Conservation (phyloP, 768 basidiomycete genomes). For the Gelatoporia subvermispora region DNA sequence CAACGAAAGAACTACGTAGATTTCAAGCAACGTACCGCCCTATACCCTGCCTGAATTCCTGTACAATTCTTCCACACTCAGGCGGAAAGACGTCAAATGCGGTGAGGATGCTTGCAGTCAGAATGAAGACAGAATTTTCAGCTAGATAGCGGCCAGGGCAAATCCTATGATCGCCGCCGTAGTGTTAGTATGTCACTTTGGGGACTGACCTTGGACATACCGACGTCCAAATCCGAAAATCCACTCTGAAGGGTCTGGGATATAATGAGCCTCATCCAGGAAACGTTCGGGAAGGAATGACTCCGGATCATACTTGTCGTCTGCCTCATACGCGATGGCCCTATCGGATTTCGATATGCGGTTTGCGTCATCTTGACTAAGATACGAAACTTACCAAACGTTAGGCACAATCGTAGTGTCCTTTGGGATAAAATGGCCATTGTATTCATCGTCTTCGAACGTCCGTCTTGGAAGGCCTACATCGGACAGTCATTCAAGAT, state of each 20-base stretch:
- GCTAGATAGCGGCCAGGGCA: slow-evolving; percentile 13
- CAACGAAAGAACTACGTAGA: neutral
- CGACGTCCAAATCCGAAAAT: slow-evolving; percentile 13
- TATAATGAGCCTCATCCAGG: slow-evolving; percentile 1
- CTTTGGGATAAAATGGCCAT: slow-evolving; percentile 19
- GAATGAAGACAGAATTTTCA: slow-evolving; percentile 13
- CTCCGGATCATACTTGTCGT: slow-evolving; percentile 8
- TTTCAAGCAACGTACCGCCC: slow-evolving; percentile 4
- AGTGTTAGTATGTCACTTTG: too few relatives aligned
- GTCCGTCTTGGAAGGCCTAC: slow-evolving; percentile 15
- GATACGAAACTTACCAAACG: slow-evolving; percentile 15
- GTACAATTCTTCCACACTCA: neutral
- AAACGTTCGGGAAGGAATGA: slow-evolving; percentile 18
- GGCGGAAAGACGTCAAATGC: slow-evolving; percentile 9
- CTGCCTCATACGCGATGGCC: slow-evolving; percentile 9
- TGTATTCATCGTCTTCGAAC: slow-evolving; percentile 16
- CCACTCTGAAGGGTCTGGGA: slow-evolving; percentile 2
- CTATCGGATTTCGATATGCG: slow-evolving; percentile 8
- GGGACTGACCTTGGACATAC: neutral
- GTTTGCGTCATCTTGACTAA: neutral
- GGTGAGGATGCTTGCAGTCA: slow-evolving; percentile 7
- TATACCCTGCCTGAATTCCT: slow-evolving; percentile 3
- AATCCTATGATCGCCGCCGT: slow-evolving; percentile 1
- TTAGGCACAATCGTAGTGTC: slow-evolving; percentile 20
- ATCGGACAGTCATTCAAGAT: too few relatives aligned